A percentile compares a stretch with the other conserved stretches of the same genome.
phyloP scores from a whole-genome alignment of 2,329 filamentous ascomycete species.

The Aspergillus aculeatinus region DNA sequence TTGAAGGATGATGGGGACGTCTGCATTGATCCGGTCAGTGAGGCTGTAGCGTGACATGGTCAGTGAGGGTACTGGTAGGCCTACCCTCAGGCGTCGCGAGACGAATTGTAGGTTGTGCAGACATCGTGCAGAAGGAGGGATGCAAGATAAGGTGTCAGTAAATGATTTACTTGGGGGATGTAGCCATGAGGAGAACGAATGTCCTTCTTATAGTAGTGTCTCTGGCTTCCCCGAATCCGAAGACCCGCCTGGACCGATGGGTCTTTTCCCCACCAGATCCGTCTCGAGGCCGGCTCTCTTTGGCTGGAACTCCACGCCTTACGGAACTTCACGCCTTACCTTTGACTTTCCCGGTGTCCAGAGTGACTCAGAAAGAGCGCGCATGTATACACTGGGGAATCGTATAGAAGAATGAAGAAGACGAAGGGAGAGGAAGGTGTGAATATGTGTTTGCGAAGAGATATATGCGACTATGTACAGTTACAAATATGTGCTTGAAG shows the following conservation, averaged over 20 bases:
- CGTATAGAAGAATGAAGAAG: not conserved
- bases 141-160: not conserved
- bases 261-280: not conserved
- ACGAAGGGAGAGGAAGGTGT: not conserved
- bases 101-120: constrained; percentile 39
- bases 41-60: not conserved
- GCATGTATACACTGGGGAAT: not conserved
- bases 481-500: constrained; percentile 15
- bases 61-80: constrained; percentile 1
- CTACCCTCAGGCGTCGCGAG: constrained; percentile 43
- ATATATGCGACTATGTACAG: constrained; percentile 18
- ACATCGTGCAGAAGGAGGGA: constrained; percentile 25
- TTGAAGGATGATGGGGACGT: constrained; percentile 75
- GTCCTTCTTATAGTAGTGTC: not conserved
- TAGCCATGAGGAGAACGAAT: not conserved
- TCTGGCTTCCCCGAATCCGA: not conserved
- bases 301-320: constrained; percentile 3
- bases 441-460: not conserved
- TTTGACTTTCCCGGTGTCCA: not conserved
- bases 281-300: not conserved
- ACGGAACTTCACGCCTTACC: not conserved
- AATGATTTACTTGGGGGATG: not conserved
- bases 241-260: not conserved
- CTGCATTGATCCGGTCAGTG: constrained; percentile 47
- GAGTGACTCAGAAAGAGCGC: not conserved